Evolutionary conservation across 1,139 yeast genomes (phyloP).

Genomic region (Scheffersomyces illinoinensis): DNA sequence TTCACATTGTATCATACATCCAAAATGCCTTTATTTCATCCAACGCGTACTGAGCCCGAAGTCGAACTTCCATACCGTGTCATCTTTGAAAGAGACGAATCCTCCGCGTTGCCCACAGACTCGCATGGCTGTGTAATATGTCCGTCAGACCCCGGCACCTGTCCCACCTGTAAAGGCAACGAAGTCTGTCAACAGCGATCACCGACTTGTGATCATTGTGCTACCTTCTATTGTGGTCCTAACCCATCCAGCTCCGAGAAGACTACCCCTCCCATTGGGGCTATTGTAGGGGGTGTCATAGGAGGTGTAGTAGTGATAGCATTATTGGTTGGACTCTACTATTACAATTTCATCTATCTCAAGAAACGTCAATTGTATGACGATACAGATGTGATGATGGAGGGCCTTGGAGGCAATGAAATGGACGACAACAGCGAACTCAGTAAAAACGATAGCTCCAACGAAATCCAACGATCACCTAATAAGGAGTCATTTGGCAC

Average conservation of each 20-base stretch:
- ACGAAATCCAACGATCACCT: neutral
- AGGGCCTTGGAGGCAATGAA: constrained; percentile 7
- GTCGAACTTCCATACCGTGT: neutral
- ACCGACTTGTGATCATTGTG: constrained; percentile 59
- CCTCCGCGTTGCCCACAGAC: constrained; percentile 13
- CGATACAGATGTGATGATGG: constrained; percentile 16
- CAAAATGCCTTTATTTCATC: neutral
- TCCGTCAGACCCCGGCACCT: constrained; percentile 33
- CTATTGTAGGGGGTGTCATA: constrained; percentile 64
- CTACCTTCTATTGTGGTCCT: constrained; percentile 52
- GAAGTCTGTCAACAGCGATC: constrained; percentile 54
- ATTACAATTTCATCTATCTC: constrained; percentile 25
- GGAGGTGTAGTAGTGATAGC: constrained; percentile 48
- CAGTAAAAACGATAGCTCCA: constrained; percentile 4
- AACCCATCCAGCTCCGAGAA: constrained; percentile 8
- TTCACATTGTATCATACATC: neutral
- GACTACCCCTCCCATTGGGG: constrained; percentile 42
- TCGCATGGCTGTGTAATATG: constrained; percentile 53
- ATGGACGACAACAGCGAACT: constrained; percentile 11
- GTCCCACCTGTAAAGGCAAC: constrained; percentile 57
- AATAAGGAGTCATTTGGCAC: constrained; percentile 2
- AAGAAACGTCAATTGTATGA: constrained; percentile 18
- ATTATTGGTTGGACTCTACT: constrained; percentile 31
- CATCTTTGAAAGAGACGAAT: constrained; percentile 5
- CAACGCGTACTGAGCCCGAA: neutral